Evolutionary conservation across 2,329 filamentous ascomycete species (phyloP), one percentile per base, ranked within the genome.

Genomic region (Coleophoma crateriformis): DNA sequence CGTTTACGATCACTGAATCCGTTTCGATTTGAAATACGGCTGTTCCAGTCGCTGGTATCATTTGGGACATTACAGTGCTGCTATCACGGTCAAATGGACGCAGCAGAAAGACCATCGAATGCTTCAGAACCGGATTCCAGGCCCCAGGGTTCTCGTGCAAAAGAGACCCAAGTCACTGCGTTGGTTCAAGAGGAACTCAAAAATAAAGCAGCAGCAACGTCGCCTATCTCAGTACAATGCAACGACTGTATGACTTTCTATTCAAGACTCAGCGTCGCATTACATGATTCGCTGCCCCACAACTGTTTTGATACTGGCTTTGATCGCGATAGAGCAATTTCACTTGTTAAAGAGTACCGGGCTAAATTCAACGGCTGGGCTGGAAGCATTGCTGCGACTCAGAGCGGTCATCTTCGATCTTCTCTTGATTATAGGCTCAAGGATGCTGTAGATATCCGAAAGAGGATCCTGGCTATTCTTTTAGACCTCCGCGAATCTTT

Each of bases 301-400:
- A 14, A 42, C 7, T 42, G 40, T 42, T 14, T 19, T 14, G 20
- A 42, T 8, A 42, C 22, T 45, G 50, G 48, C 4, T 58, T 54
- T 46, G 50, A 56, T 33, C 50, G 41, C 2, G 40, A 52, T 32
- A 7, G n/a, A 10, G 33, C 52, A 7, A 45, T 57, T 6, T 32
- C 48, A 7, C 40, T 11, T 3, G 34, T 56, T 1, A 43, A 53
- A 39, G 57, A 60, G 40, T 45, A 48, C 5, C 41, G 27, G 13
- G 22, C 48, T 2, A 52, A 50, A 20, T 61, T 59, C 19, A 57
- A 55, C 46, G 55, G 50, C n/a, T 62, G 59, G 60, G 60, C 50
- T 13, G 47, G 33, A 2, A 56, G 49, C 34, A 60, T 60, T 46
- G 59, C 58, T 34, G 59, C 59, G 2, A 52, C 59, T n/a, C 57